Evolutionary conservation across 352 stramenopile genomes (phyloP).

Genomic region (Plasmopara muralis): DNA sequence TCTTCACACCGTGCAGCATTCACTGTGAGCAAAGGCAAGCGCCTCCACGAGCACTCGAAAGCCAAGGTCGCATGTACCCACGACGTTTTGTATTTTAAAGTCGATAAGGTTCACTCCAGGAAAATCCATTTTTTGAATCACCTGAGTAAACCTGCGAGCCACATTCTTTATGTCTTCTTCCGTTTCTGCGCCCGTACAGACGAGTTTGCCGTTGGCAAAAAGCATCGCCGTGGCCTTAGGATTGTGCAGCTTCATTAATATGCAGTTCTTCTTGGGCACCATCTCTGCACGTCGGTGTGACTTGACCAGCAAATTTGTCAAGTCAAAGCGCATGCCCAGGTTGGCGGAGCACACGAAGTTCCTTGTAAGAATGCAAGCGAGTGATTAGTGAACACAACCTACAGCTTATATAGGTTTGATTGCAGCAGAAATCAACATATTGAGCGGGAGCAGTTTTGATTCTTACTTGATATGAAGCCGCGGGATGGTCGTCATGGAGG

Average conservation of each 20-base stretch:
- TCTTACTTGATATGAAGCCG: slow-evolving; percentile 65
- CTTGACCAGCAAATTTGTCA: slow-evolving; percentile 62
- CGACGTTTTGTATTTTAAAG: slow-evolving; percentile 85
- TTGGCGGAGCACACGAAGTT: slow-evolving; percentile 80
- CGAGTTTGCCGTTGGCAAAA: slow-evolving; percentile 78
- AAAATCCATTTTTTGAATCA: slow-evolving; percentile 85
- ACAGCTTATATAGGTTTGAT: background rate
- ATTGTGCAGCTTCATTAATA: slow-evolving; percentile 70
- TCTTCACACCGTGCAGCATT: slow-evolving; percentile 55
- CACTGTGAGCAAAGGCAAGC: slow-evolving; percentile 68
- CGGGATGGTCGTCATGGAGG: slow-evolving; percentile 11
- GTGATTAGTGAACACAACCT: slow-evolving; percentile 2
- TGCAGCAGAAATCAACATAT: background rate
- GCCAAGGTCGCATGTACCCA: slow-evolving; percentile 58
- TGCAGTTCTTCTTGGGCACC: slow-evolving; percentile 82
- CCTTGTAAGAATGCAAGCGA: slow-evolving; percentile 17
- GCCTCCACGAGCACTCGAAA: slow-evolving; percentile 79
- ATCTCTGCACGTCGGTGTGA: slow-evolving; percentile 69
- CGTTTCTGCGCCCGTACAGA: slow-evolving; percentile 65
- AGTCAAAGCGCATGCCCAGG: slow-evolving; percentile 74
- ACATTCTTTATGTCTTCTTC: slow-evolving; percentile 72
- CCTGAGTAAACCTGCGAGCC: slow-evolving; percentile 71
- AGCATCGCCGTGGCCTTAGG: slow-evolving; percentile 78
- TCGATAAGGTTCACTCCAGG: slow-evolving; percentile 81
- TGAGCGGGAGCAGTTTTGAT: background rate